Evolutionary conservation across 345 rosid species (phyloP), one percentile per base, ranked within the genome.

Genomic region (Citrus unshiu): DNA sequence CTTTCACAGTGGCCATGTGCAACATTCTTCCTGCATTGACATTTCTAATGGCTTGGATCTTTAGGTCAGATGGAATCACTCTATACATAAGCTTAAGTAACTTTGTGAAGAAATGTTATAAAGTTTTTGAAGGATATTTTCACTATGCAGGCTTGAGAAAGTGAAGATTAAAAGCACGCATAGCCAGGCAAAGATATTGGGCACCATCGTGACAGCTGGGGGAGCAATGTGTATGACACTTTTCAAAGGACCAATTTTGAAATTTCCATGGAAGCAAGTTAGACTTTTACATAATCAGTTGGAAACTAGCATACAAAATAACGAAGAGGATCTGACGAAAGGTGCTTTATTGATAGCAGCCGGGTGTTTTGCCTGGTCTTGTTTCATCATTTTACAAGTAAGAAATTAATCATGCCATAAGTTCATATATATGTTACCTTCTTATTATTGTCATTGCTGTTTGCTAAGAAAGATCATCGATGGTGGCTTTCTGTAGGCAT

Each of bases 1-100:
- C 93, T 16, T 93, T 89, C 84, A 88, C 95, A 12, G 86, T 91
- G 9, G 92, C 95, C 56, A 80, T 91, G 77, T 77, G 87, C 81
- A 93, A 93, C 74, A 80, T 88, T 79, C 91, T 93, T 80, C 97
- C 97, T 54, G 92, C 95, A 8, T 76, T 92, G 43, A 87, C 97
- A 61, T 92, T 92, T 57, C 51, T 87, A 16, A 81, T 91, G 85
- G 97, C 94, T 37, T 92, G 89, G 80, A 74, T 92, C 4, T 85
- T 84, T 70, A 72, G 88, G 96, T 92, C 51, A 12, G 51, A 13
- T 13, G 51, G 75, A 83, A 2, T 25, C 24, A 29, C n/a, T 13
- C 22, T 32, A 70, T 68, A 18, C 40, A 21, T 66, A 16, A 2
- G 22, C 46, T 66, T 64, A 12, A 30, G 37, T 6, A 6, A 63